phyloP scores from a whole-genome alignment of 306 rosid genomes.

The Gastrolobium bilobum region DNA sequence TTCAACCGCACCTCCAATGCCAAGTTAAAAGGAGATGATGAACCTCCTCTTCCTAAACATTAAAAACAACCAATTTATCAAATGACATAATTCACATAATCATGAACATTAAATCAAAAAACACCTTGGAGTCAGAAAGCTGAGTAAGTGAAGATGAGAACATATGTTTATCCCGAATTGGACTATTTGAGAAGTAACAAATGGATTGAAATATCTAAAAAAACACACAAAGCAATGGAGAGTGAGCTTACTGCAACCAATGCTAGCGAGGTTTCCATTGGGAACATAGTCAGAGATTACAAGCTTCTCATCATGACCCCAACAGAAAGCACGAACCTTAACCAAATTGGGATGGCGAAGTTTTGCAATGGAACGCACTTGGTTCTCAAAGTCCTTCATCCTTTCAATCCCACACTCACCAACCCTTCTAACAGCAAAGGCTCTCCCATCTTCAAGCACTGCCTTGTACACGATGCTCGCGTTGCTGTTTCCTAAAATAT shows the following conservation, averaged over 20 bases:
- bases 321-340: conserved; percentile 74
- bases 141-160: no score
- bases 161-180: no score
- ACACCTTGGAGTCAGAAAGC: no score
- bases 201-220: background rate
- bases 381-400: conserved; percentile 81
- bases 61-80: conserved; percentile 11
- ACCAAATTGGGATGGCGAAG: conserved; percentile 82
- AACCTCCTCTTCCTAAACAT: conserved; percentile 70
- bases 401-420: conserved; percentile 71
- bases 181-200: no score
- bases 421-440: conserved; percentile 83
- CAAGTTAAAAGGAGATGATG: conserved; percentile 66
- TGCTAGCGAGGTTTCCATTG: conserved; percentile 73
- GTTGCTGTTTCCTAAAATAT: conserved; percentile 68
- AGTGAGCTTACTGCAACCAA: conserved; percentile 65
- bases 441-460: conserved; percentile 79
- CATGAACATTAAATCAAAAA: no score
- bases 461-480: conserved; percentile 91
- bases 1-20: conserved; percentile 69
- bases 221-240: background rate
- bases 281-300: conserved; percentile 75
- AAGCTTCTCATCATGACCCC: conserved; percentile 91
- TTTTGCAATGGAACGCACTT: conserved; percentile 71
- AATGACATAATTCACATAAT: background rate